Percentiles rank a stretch among this genome's conserved stretches.
phyloP scores from a whole-genome alignment of 1,139 yeast species.

The Hanseniaspora sp. region DNA sequence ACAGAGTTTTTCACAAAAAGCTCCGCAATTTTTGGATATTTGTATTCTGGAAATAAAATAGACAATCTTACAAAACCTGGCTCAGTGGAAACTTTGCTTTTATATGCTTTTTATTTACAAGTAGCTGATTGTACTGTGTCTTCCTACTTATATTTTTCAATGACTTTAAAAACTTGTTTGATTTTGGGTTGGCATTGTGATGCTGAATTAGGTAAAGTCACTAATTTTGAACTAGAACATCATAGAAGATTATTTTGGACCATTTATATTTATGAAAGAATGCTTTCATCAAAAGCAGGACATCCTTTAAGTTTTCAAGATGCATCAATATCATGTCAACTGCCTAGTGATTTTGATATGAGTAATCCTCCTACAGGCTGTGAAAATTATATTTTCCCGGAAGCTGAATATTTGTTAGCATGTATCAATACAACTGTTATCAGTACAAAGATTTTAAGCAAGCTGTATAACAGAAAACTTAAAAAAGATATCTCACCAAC shows the following conservation, averaged over 20 bases:
- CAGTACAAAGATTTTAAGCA: conserved; percentile 61
- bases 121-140: conserved; percentile 80
- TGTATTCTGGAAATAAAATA: conserved; percentile 68
- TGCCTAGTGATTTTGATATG: conserved; percentile 64
- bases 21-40: conserved; percentile 60
- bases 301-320: conserved; percentile 69
- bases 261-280: conserved; percentile 76
- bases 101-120: conserved; percentile 72
- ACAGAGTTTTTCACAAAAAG: conserved; percentile 68
- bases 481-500: conserved; percentile 63
- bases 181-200: conserved; percentile 77
- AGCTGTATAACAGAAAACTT: conserved; percentile 67
- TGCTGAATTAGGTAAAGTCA: conserved; percentile 54
- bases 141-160: conserved; percentile 68
- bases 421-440: conserved; percentile 75
- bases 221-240: conserved; percentile 64
- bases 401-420: conserved; percentile 66
- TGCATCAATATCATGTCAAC: conserved; percentile 63
- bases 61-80: conserved; percentile 70
- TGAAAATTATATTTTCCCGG: conserved; percentile 64
- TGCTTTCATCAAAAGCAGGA: conserved; percentile 78
- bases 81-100: conserved; percentile 65
- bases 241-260: conserved; percentile 86
- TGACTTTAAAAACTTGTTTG: conserved; percentile 63
- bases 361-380: conserved; percentile 45